Evolutionary conservation across 345 rosid species (phyloP), one percentile per base, ranked within the genome.

Genomic region (Carallia pectinifolia): DNA sequence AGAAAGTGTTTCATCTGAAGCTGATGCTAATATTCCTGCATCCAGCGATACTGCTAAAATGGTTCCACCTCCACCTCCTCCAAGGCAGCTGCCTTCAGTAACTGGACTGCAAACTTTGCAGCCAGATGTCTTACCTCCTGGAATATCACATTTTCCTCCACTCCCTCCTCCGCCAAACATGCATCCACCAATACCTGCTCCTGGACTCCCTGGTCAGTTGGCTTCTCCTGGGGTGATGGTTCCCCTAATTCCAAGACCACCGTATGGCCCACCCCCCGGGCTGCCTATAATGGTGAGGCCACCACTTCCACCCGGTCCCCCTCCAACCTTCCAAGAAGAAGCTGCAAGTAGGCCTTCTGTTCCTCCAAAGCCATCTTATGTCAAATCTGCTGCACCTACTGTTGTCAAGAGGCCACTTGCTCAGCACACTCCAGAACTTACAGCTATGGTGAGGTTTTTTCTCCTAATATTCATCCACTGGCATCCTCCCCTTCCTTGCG

Each of bases 311-410:
- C 97, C 99, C 5, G 97, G 99, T 55, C 97, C 97, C 66, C 97
- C 97, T 7, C 87, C 98, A 58, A 39, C 66, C 44, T 61, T 87
- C 4, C 88, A 82, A 55, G 89, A 84, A 69, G 89, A 86, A 58
- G 56, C 78, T 77, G 63, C 82, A 73, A 61, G 47, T 66, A 86
- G 90, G 78, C 88, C 85, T 15, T 55, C 74, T 37, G 79, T 85
- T 62, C 89, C 95, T 33, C 93, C 78, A 68, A 95, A 88, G 83
- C 98, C 99, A 79, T 95, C 98, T 33, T 95, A 86, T 71, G 86
- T 95, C 38, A 95, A 95, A 80, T 95, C 99, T 52, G 99, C 99
- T 75, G 99, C 98, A 67, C 84, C 99, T 59, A 95, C 99, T 76
- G 99, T 95, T 71, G 92, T 95, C 65, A 92, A 93, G 81, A 85